These are phyloP conservation scores for Penicillium lagena DNA, from an alignment of 495 filamentous ascomycete species.

Conservation along the genomic window DNA sequence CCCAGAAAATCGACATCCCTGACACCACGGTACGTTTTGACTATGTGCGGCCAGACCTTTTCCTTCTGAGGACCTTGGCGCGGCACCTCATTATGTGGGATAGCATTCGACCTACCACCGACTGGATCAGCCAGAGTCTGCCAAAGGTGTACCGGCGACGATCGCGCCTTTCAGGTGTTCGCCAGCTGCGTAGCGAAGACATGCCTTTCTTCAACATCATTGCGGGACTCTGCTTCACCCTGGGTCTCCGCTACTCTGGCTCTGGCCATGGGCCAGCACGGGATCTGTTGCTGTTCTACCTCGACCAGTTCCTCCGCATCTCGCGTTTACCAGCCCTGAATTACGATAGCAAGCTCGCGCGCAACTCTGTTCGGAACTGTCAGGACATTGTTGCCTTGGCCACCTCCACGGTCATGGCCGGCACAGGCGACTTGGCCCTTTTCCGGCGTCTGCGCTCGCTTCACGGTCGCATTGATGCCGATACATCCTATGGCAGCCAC, in stretches of 20 bases:
- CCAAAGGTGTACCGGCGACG: constrained; percentile 58
- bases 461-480: constrained; percentile 79
- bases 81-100: constrained; percentile 93
- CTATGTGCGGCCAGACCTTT: constrained; percentile 88
- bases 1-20: constrained; percentile 87
- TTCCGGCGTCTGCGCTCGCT: constrained; percentile 83
- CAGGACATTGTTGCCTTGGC: constrained; percentile 79
- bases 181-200: constrained; percentile 61
- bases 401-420: constrained; percentile 87
- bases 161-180: constrained; percentile 45
- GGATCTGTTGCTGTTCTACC: constrained; percentile 74
- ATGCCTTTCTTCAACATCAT: constrained; percentile 91
- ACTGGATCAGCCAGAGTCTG: constrained; percentile 70
- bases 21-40: constrained; percentile 87
- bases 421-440: constrained; percentile 83
- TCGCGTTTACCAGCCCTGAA: constrained; percentile 57
- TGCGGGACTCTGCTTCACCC: constrained; percentile 77
- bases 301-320: constrained; percentile 82
- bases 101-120: constrained; percentile 58
- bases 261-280: constrained; percentile 64
- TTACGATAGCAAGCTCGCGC: constrained; percentile 77
- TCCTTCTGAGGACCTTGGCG: constrained; percentile 85
- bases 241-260: constrained; percentile 84
- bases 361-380: constrained; percentile 80
- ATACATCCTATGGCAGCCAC: constrained; percentile 88